Base-by-base conservation (phyloP, 805 yeast genomes). In the Barnettozyma pratensis region DNA sequence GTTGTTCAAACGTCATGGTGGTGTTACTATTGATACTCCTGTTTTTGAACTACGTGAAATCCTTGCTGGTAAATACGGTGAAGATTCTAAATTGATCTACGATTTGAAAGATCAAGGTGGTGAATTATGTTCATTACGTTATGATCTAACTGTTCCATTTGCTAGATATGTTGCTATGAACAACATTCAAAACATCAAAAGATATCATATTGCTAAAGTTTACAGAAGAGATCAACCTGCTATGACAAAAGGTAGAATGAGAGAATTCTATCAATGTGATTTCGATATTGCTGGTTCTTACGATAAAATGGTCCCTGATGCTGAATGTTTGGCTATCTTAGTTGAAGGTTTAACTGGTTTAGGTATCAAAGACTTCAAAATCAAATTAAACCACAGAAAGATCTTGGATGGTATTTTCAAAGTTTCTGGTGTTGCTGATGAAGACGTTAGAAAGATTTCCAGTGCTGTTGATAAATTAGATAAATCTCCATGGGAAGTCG, bases 201-300 rank as follows among this genome's bases (percentile, higher is more conserved):
- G 99, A 65, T 94, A 82, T 67, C 99, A 94, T 71, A 88, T 94
- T 55, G 99, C 99, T 58, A 94, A 94, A 68, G 99, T 94, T 47
- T 94, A 94, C 72, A 83, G 99, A 74, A 86, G 99, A 71, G 99
- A 94, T 67, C 99, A 94, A 71, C 99, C 99, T 5, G 99, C 99
- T 7, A 94, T 94, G 99, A 92, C 98, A 45, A 94, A 94, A 71
- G 99, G 99, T 53, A 81, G 99, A 71, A 94, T 94, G 99, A 87
- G 99, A 79, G 99, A 94, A 70, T 94, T 94, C 63, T 94, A 94
- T 69, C 99, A 94, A 72, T 94, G 99, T 75, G 99, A 94, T 72
- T 87, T 94, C 61, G 99, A 94, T 68, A 75, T 94, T 62, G 99
- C 99, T 26, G 99, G 99, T 46, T 69, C 67, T 49, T 92, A 86